Evolutionary conservation across 108 stramenopile genomes (phyloP).

Genomic region (Schizochytrium sp.): DNA sequence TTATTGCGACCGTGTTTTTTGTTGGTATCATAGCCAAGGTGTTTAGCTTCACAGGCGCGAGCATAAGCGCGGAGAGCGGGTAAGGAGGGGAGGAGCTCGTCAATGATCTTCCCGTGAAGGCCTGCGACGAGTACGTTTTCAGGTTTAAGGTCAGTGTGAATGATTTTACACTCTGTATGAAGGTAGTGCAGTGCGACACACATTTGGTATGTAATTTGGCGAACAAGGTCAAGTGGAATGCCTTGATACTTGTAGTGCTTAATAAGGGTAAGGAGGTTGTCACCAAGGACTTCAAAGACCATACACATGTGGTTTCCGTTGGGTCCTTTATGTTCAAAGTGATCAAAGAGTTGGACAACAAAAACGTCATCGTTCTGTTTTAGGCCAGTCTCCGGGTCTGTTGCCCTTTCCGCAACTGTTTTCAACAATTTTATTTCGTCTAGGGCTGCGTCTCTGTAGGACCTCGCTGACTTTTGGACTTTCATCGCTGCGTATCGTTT

Average conservation of each 20-base stretch:
- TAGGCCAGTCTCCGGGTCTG: slow-evolving; percentile 52
- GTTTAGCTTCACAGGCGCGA: slow-evolving; percentile 39
- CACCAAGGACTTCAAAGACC: slow-evolving; percentile 96
- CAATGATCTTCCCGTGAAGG: slow-evolving; percentile 32
- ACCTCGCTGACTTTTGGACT: slow-evolving; percentile 95
- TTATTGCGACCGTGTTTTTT: background rate
- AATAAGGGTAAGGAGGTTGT: slow-evolving; percentile 94
- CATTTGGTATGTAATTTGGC: slow-evolving; percentile 87
- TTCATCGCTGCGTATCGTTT: slow-evolving; percentile 87
- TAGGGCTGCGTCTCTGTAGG: slow-evolving; percentile 97
- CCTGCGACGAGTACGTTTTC: slow-evolving; percentile 87
- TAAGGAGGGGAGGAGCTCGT: slow-evolving; percentile 38
- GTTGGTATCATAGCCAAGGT: background rate
- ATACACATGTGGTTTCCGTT: slow-evolving; percentile 97
- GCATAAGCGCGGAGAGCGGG: slow-evolving; percentile 25
- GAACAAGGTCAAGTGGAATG: slow-evolving; percentile 90
- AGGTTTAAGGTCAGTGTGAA: slow-evolving; percentile 98
- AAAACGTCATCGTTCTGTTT: slow-evolving; percentile 69
- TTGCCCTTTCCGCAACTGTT: slow-evolving; percentile 71
- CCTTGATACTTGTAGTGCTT: slow-evolving; percentile 88
- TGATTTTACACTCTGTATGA: slow-evolving; percentile 91
- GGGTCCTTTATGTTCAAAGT: slow-evolving; percentile 94
- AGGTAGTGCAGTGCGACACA: slow-evolving; percentile 93
- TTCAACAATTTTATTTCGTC: slow-evolving; percentile 96
- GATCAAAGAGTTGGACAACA: slow-evolving; percentile 89